Evolutionary conservation across 2,329 filamentous ascomycete species (phyloP).

Genomic region (Aspergillus tamarii): DNA sequence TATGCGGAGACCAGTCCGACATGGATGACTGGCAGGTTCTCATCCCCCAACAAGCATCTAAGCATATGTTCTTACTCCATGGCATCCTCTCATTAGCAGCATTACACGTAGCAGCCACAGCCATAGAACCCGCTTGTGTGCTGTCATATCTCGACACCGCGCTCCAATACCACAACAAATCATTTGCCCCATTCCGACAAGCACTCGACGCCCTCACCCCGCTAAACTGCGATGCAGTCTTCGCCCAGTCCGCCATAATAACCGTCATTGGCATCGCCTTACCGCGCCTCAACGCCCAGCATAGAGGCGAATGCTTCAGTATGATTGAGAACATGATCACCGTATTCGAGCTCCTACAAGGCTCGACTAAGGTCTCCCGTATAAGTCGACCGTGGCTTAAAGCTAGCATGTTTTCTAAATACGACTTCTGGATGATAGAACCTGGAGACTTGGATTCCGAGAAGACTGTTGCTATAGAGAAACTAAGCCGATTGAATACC

Average conservation of each 20-base stretch:
- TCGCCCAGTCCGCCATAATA: neutral
- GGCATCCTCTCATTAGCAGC: neutral
- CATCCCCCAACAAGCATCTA: neutral
- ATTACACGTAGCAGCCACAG: neutral
- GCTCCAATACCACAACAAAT: neutral
- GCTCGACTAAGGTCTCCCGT: constrained; percentile 30
- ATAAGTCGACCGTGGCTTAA: constrained; percentile 44
- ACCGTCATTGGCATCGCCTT: neutral
- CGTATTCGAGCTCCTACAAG: constrained; percentile 33
- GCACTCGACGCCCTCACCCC: neutral
- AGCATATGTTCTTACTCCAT: neutral
- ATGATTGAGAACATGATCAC: constrained; percentile 31
- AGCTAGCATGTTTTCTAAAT: constrained; percentile 53
- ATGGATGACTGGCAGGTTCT: neutral
- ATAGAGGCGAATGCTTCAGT: neutral
- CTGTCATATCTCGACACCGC: neutral
- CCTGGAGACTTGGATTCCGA: constrained; percentile 20
- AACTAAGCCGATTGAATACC: constrained; percentile 19
- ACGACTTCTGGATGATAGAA: constrained; percentile 53
- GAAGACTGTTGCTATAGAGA: constrained; percentile 23
- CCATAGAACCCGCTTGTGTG: neutral
- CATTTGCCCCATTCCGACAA: neutral
- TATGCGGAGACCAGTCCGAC: neutral
- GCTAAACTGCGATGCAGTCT: neutral
- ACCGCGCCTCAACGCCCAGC: neutral